Percentiles rank a stretch among this genome's conserved stretches.
phyloP scores from a whole-genome alignment of 139 green algal genomes.

The Chlamydomonas asymmetrica region DNA sequence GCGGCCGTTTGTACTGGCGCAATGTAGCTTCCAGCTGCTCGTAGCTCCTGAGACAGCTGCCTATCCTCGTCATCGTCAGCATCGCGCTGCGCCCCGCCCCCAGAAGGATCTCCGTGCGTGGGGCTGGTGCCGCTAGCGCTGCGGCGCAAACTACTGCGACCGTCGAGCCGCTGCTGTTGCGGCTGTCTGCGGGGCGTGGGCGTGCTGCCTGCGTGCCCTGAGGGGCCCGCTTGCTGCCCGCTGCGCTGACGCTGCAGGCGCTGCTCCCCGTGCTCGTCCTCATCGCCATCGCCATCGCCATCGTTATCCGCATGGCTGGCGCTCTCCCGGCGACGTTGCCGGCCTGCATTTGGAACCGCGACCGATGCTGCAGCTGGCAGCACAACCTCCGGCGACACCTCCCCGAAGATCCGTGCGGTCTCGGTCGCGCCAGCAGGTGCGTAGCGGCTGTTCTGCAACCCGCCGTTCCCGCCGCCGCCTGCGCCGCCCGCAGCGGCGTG shows the following conservation, averaged over 20 bases:
- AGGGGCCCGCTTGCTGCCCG: too few species aligned
- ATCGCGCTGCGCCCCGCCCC: not conserved
- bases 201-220: too few species aligned
- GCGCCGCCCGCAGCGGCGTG: not conserved
- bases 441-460: not conserved
- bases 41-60: too few species aligned
- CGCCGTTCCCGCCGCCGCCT: not conserved
- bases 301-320: too few species aligned
- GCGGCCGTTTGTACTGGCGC: not conserved
- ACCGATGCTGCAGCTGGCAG: too few species aligned
- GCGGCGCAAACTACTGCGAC: not conserved
- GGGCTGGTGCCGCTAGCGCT: too few species aligned
- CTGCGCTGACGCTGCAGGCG: not conserved
- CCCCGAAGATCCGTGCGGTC: slow-evolving; percentile 83
- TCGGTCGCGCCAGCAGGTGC: slow-evolving; percentile 46
- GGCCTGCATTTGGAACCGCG: too few species aligned
- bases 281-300: not conserved
- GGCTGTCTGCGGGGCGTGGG: not conserved
- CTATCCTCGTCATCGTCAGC: too few species aligned
- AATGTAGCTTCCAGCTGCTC: not conserved
- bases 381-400: too few species aligned
- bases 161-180: not conserved
- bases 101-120: slow-evolving; percentile 1
- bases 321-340: too few species aligned
- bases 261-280: not conserved